These are phyloP conservation scores for Noccaea bulbosa DNA, from an alignment of 345 rosid species.

Conservation along the genomic window DNA sequence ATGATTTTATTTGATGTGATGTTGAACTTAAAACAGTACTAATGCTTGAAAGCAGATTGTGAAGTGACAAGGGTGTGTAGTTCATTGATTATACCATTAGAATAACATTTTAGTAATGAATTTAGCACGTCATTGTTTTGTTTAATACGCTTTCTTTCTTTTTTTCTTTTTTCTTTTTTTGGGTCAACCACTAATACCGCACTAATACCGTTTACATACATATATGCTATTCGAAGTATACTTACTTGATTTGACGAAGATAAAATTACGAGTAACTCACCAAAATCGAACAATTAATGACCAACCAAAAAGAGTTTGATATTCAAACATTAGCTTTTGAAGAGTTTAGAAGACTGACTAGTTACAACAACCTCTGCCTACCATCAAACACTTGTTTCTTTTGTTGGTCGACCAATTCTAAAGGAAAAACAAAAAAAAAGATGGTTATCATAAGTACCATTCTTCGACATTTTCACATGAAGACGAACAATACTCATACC, in stretches of 20 bases:
- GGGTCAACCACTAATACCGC: slow-evolving; percentile 25
- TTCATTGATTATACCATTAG: background rate
- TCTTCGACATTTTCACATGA: slow-evolving; percentile 12
- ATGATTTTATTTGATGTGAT: slow-evolving; percentile 16
- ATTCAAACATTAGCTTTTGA: slow-evolving; percentile 17
- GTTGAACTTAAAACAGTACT: slow-evolving; percentile 6
- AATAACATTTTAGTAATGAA: slow-evolving; percentile 6
- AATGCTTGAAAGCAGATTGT: slow-evolving; percentile 21
- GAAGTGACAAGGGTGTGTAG: slow-evolving; percentile 8
- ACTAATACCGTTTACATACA: slow-evolving; percentile 18
- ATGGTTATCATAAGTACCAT: background rate
- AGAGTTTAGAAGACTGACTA: background rate
- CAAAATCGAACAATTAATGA: slow-evolving; percentile 19
- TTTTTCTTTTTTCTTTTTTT: background rate
- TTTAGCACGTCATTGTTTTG: slow-evolving; percentile 11
- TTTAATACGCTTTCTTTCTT: background rate
- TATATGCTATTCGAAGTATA: background rate
- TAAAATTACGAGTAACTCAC: slow-evolving; percentile 4
- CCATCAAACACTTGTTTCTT: slow-evolving; percentile 27
- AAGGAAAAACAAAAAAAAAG: background rate
- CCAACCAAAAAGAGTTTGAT: slow-evolving; percentile 23
- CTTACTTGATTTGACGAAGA: background rate
- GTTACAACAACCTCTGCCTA: slow-evolving; percentile 46
- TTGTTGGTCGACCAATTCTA: slow-evolving; percentile 39
- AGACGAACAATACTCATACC: slow-evolving; percentile 19